Base-by-base conservation (phyloP, 495 filamentous ascomycete genomes). In the Evansstolkia leycettana region DNA sequence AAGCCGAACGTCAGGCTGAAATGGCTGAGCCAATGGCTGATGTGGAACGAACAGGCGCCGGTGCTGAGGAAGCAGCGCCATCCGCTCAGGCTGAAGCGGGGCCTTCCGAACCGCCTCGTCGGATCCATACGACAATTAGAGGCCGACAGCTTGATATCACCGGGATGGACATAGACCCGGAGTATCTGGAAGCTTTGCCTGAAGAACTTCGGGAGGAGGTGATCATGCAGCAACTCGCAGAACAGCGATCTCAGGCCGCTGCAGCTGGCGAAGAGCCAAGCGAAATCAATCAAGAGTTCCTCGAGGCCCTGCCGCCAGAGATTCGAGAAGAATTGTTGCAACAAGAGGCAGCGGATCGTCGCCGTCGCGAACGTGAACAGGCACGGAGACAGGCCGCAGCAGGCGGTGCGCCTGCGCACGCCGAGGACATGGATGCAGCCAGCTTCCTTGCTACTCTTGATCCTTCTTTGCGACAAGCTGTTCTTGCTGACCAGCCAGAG, bases 161-260 rank as follows among this genome's bases (percentile, higher is more conserved):
- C 3, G 81, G 76, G 17, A 71, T 99, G 44, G 87, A 87, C 39
- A 95, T 99, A 39, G 90, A 99, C 47, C 73, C 82, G 10, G 86
- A 86, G 27, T 99, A 93, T 55, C 72, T 99, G 2, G 84, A 90
- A 36, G 92, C 86, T 25, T 65, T 99, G 12, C 90, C 90, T 0
- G 90, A 99, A 39, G 90, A 96, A 27, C 74, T 95, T 33, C 73
- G 90, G 17, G 89, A 96, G 55, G 90, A 99, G 51, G 90, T 95
- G 17, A 80, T 99, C 26, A 84, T 87, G 58, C 74, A 83, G 30
- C 84, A 93, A 36, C 65, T 92, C 41, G 79, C 80, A 29, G 75
- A 89, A 34, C 76, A 89, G 34, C 79, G 90, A 45, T 78, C 80
- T 5, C 73, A 86, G 55, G 82, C 83, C 40, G 73, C 75, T 11